These are phyloP conservation scores for Penicillium robsamsonii DNA, from an alignment of 495 filamentous ascomycete species.

Conservation along the genomic window DNA sequence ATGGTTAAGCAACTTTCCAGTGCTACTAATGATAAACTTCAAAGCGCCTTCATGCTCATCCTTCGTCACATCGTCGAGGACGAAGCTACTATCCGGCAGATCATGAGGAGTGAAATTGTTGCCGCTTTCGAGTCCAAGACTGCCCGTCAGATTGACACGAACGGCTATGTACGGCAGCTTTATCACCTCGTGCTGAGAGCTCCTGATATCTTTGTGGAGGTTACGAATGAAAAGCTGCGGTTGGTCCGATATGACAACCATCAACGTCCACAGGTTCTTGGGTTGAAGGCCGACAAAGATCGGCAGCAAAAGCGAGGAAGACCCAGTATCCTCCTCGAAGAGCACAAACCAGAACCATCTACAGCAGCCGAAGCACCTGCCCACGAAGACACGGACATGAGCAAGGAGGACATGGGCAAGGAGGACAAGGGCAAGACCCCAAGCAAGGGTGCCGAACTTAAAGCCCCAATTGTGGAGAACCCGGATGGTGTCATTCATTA, in stretches of 20 bases:
- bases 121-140: slow-evolving; percentile 66
- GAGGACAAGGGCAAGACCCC: slow-evolving; percentile 62
- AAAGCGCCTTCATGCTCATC: slow-evolving; percentile 79
- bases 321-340: slow-evolving; percentile 30
- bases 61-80: slow-evolving; percentile 94
- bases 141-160: slow-evolving; percentile 63
- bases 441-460: slow-evolving; percentile 64
- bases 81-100: slow-evolving; percentile 80
- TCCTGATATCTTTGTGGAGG: slow-evolving; percentile 84
- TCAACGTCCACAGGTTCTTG: slow-evolving; percentile 59
- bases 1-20: slow-evolving; percentile 91
- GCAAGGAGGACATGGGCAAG: slow-evolving; percentile 59
- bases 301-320: slow-evolving; percentile 26
- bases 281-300: slow-evolving; percentile 52
- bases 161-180: slow-evolving; percentile 69
- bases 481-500: slow-evolving; percentile 96
- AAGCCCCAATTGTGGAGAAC: slow-evolving; percentile 83
- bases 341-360: slow-evolving; percentile 31
- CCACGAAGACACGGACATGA: slow-evolving; percentile 52
- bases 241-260: slow-evolving; percentile 58
- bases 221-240: slow-evolving; percentile 83
- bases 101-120: slow-evolving; percentile 90
- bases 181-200: slow-evolving; percentile 80
- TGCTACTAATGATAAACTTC: slow-evolving; percentile 69
- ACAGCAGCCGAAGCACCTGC: slow-evolving; percentile 29